Percentiles rank a stretch among this genome's conserved stretches.
phyloP scores from a whole-genome alignment of 768 basidiomycete species.

The Macrolepiota albuminosa region DNA sequence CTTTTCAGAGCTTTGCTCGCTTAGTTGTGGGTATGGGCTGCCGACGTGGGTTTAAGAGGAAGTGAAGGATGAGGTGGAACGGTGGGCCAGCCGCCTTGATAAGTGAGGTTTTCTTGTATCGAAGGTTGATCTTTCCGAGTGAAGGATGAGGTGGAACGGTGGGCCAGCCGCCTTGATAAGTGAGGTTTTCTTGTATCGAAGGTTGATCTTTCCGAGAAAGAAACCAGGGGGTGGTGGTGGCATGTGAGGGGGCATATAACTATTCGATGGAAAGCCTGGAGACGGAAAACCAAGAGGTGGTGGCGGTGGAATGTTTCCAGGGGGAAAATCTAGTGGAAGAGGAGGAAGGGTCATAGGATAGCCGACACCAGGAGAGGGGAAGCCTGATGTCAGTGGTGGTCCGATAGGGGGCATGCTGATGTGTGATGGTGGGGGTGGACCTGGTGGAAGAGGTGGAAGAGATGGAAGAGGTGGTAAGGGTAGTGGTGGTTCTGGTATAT shows the following conservation, averaged over 20 bases:
- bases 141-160: constrained; percentile 31
- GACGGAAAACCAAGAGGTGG: constrained; percentile 19
- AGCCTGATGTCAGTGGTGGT: constrained; percentile 17
- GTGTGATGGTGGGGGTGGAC: constrained; percentile 19
- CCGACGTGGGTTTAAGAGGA: constrained; percentile 33
- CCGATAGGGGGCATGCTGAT: constrained; percentile 16
- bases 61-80: constrained; percentile 36
- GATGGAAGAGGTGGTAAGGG: constrained; percentile 9
- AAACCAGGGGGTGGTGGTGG: constrained; percentile 61
- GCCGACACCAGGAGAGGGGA: not conserved
- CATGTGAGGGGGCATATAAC: constrained; percentile 23
- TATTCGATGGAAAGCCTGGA: constrained; percentile 22
- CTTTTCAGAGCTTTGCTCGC: constrained; percentile 28
- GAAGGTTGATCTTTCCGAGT: constrained; percentile 46
- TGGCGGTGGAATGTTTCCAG: constrained; percentile 20
- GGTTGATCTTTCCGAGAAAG: constrained; percentile 50
- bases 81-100: constrained; percentile 41
- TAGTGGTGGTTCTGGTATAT: not conserved
- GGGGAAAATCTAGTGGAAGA: constrained; percentile 18
- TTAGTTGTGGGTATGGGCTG: constrained; percentile 26
- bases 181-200: constrained; percentile 68
- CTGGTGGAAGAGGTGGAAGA: constrained; percentile 6
- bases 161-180: constrained; percentile 47
- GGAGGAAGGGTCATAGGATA: not conserved
- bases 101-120: constrained; percentile 73